These are phyloP conservation scores for Metschnikowia baotianmanensis DNA, from an alignment of 805 yeast genomes.

Conservation along the genomic window DNA sequence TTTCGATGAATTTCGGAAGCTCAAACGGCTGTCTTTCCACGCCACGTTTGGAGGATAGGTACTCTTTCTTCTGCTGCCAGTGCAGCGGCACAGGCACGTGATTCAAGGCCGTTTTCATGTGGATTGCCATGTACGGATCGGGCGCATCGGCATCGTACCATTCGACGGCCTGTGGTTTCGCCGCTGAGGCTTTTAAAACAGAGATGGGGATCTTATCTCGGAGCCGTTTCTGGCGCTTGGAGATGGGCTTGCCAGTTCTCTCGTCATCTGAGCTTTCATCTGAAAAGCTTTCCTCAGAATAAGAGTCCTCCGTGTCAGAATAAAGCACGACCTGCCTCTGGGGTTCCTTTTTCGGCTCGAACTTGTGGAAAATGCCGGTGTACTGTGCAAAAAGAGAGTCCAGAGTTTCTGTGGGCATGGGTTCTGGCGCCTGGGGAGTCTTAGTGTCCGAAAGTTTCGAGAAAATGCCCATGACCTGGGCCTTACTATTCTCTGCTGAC, in stretches of 20 bases:
- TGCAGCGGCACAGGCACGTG: slow-evolving; percentile 76
- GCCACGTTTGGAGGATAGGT: slow-evolving; percentile 62
- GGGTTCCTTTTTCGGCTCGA: slow-evolving; percentile 1
- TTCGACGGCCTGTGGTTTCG: slow-evolving; percentile 72
- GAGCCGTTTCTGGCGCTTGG: slow-evolving; percentile 52
- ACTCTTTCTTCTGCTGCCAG: slow-evolving; percentile 81
- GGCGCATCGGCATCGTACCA: slow-evolving; percentile 86
- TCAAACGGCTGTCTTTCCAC: slow-evolving; percentile 68
- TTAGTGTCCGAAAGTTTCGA: slow-evolving; percentile 2
- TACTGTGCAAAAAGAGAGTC: slow-evolving; percentile 18
- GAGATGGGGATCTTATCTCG: slow-evolving; percentile 62
- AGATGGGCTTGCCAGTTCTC: slow-evolving; percentile 18
- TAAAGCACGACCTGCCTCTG: slow-evolving; percentile 1
- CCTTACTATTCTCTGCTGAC: neutral
- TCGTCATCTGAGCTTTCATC: slow-evolving; percentile 10
- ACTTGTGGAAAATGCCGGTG: slow-evolving; percentile 22
- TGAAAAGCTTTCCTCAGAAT: slow-evolving; percentile 1
- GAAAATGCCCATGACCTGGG: neutral
- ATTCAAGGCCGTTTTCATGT: slow-evolving; percentile 63
- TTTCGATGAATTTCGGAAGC: slow-evolving; percentile 72
- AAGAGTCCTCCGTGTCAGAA: neutral
- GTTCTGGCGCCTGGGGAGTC: neutral
- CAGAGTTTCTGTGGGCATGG: neutral
- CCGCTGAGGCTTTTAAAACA: slow-evolving; percentile 56
- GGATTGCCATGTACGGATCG: slow-evolving; percentile 67